Evolutionary conservation across 2,329 filamentous ascomycete species (phyloP), one percentile per base, ranked within the genome.

Genomic region (Byssoonygena ceratinophila): DNA sequence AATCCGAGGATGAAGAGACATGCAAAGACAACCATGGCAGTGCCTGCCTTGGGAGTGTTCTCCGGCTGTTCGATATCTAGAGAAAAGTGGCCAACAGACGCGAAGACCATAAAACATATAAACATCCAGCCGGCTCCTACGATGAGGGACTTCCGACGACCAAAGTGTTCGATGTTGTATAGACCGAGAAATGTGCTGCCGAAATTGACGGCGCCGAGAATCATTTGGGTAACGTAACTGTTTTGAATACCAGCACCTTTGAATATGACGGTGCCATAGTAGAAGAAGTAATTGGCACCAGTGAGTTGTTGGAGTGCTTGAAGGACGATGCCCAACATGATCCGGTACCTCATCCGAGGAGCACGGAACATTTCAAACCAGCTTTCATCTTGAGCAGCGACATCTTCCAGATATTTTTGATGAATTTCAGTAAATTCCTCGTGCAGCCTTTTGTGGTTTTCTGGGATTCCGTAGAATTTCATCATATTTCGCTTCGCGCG

Each of bases 1-100:
- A 86, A 89, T 1, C 79, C 82, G 46, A 80, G 77, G 52, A 88
- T 87, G 68, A 87, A 88, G 72, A 87, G 78, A 66, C 81, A 85
- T 2, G 83, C 81, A 51, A 83, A 79, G 8, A 84, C 79, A 58
- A 88, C 85, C 77, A 87, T 82, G 55, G 82, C 76, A 4, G 80
- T 78, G 9, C 83, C 83, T 11, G 79, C 74, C 2, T 69, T 65
- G 4, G 67, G 64, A 58, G 71, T 59, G 32, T 64, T 62, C 4
- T 66, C 66, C 0, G 74, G 76, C 43, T 74, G 54, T 20, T 59
- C 54, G 8, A 55, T 51, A 58, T 72, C 60, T 2, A 74, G 64
- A 25, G 67, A 63, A 58, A 69, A 73, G 29, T 75, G 73, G 6
- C 81, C 79, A 29, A 84, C 72, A 0, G 74, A 71, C 27, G 80